These are phyloP conservation scores for Nephelium lappaceum DNA, from an alignment of 345 rosid genomes.

Conservation along the genomic window DNA sequence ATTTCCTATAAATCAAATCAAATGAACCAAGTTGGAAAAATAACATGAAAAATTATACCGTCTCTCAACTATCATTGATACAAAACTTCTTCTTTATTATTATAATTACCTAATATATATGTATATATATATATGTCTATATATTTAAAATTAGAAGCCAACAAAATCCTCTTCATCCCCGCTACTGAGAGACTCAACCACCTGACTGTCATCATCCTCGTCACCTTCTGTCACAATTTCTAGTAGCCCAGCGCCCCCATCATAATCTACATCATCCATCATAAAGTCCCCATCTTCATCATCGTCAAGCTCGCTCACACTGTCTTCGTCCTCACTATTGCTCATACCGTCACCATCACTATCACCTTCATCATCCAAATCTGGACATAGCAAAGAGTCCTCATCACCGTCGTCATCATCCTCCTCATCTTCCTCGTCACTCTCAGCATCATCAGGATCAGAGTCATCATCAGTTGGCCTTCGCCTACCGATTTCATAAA, in stretches of 20 bases:
- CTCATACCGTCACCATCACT: slow-evolving; percentile 72
- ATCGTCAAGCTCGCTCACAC: slow-evolving; percentile 61
- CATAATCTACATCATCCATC: slow-evolving; percentile 56
- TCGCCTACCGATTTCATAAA: slow-evolving; percentile 92
- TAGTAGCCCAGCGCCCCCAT: slow-evolving; percentile 60
- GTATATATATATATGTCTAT: slow-evolving; percentile 14
- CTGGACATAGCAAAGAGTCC: slow-evolving; percentile 67
- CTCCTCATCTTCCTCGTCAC: slow-evolving; percentile 90
- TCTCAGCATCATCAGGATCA: slow-evolving; percentile 95
- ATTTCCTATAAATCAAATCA: background rate
- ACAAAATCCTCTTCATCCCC: slow-evolving; percentile 66
- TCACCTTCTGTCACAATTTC: slow-evolving; percentile 64
- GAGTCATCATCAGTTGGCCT: slow-evolving; percentile 96
- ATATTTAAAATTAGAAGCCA: slow-evolving; percentile 37
- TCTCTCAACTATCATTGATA: slow-evolving; percentile 6
- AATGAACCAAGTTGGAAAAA: slow-evolving; percentile 8
- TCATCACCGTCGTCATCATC: slow-evolving; percentile 78
- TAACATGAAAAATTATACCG: slow-evolving; percentile 31
- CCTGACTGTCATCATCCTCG: slow-evolving; percentile 64
- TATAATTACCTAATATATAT: background rate
- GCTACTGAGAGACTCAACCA: slow-evolving; percentile 77
- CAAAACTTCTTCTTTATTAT: background rate
- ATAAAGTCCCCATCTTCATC: slow-evolving; percentile 60
- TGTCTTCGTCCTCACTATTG: slow-evolving; percentile 64
- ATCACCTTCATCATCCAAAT: slow-evolving; percentile 71